phyloP scores from a whole-genome alignment of 2,329 filamentous ascomycete species.

The Diaporthe sp. region DNA sequence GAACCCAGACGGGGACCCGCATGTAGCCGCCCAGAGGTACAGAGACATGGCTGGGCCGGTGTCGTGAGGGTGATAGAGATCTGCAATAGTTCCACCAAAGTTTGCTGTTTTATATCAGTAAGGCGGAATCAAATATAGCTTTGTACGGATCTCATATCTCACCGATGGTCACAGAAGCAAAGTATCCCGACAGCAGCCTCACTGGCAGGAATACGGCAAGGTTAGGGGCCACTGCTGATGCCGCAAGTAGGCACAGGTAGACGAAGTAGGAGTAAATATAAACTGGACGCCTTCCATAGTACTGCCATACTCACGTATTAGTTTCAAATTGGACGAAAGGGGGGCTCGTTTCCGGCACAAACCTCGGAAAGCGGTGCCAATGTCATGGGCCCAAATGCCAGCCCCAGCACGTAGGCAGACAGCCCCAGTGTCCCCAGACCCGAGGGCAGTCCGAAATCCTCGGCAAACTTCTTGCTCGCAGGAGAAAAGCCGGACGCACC shows the following conservation, averaged over 20 bases:
- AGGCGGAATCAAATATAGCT: rapidly evolving
- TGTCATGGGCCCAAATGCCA: conserved; percentile 55
- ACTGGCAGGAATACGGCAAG: conserved; percentile 58
- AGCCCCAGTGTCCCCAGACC: conserved; percentile 60
- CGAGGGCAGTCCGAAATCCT: conserved; percentile 56
- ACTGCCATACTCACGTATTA: conserved; percentile 47
- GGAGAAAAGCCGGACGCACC: conserved; percentile 64
- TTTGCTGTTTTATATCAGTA: conserved; percentile 47
- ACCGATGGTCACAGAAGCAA: conserved; percentile 53
- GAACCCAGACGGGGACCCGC: conserved; percentile 60
- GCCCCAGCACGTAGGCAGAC: conserved; percentile 61
- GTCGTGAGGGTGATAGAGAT: conserved; percentile 58
- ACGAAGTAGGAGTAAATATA: conserved; percentile 59
- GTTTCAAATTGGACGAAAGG: too few species aligned
- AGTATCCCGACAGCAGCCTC: conserved; percentile 60
- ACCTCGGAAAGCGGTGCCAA: conserved; percentile 49
- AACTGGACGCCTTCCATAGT: conserved; percentile 58
- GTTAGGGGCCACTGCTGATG: conserved; percentile 57
- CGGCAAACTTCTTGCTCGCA: conserved; percentile 55
- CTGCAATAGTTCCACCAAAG: conserved; percentile 60
- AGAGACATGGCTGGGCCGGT: conserved; percentile 54
- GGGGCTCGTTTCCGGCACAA: background rate
- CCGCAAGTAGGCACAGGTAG: conserved; percentile 58
- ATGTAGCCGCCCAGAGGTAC: conserved; percentile 61
- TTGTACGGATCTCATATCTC: background rate